phyloP scores from a whole-genome alignment of 768 basidiomycete species.

The Lentinula sp. region DNA sequence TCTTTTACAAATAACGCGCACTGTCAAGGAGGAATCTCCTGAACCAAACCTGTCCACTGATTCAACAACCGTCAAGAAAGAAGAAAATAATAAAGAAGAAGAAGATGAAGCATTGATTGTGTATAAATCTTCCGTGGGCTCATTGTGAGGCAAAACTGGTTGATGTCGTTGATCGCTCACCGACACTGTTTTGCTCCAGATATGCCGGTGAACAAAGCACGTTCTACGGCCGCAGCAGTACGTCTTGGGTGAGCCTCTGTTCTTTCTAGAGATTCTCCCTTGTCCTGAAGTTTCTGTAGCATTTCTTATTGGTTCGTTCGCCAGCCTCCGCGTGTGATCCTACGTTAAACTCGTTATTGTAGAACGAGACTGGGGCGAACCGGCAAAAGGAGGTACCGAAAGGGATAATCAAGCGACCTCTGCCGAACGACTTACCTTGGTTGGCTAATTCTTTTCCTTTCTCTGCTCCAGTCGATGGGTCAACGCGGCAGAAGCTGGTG shows the following conservation, averaged over 20 bases:
- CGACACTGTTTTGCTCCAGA: constrained; percentile 45
- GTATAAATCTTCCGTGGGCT: constrained; percentile 33
- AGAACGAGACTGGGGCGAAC: constrained; percentile 57
- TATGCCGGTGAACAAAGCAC: constrained; percentile 49
- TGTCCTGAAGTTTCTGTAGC: constrained; percentile 26
- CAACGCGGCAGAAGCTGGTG: constrained; percentile 38
- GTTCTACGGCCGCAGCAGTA: constrained; percentile 61
- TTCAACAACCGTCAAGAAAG: constrained; percentile 20
- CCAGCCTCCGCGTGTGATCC: neutral
- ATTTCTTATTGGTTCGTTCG: constrained; percentile 53
- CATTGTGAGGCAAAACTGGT: constrained; percentile 3
- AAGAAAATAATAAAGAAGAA: constrained; percentile 44
- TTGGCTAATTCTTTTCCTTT: constrained; percentile 58
- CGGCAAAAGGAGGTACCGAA: constrained; percentile 38
- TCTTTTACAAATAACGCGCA: constrained; percentile 58
- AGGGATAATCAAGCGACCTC: constrained; percentile 24
- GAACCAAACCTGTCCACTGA: constrained; percentile 19
- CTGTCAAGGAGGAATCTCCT: constrained; percentile 52
- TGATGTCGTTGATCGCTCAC: neutral
- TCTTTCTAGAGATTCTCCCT: neutral
- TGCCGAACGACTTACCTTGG: constrained; percentile 54
- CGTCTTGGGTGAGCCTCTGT: constrained; percentile 52
- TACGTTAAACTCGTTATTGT: constrained; percentile 8
- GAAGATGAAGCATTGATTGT: constrained; percentile 52
- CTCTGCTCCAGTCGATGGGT: constrained; percentile 33